These are phyloP conservation scores for Syncephalastrum sp. DNA, from an alignment of 371 early-diverging fungal species.

Conservation along the genomic window DNA sequence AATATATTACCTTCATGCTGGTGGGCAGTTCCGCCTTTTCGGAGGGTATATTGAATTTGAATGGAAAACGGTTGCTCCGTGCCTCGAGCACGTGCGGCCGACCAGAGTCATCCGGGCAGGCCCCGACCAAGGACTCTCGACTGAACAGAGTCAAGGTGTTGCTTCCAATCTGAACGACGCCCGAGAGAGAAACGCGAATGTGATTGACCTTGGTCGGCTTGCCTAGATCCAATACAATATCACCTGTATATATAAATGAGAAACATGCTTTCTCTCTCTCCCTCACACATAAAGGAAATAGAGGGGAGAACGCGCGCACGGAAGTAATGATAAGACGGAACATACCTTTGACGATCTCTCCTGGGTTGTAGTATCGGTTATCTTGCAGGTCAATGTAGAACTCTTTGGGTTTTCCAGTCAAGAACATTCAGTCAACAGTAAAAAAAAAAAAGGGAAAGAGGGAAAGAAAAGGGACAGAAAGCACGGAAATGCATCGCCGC, in stretches of 20 bases:
- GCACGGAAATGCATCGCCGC: too few species aligned
- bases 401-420: constrained; percentile 26
- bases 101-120: constrained; percentile 26
- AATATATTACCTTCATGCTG: constrained; percentile 27
- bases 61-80: constrained; percentile 41
- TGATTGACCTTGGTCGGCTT: constrained; percentile 38
- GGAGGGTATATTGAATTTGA: constrained; percentile 36
- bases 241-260: constrained; percentile 23
- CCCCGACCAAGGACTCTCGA: constrained; percentile 23
- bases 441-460: constrained; percentile 2
- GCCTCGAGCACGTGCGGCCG: constrained; percentile 35
- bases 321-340: not conserved
- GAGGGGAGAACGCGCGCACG: not conserved
- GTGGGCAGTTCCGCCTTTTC: constrained; percentile 33
- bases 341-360: constrained; percentile 43
- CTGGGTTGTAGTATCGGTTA: constrained; percentile 40
- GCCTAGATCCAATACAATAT: constrained; percentile 34
- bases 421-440: constrained; percentile 8
- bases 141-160: constrained; percentile 21
- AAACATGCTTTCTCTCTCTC: not conserved
- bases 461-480: constrained; percentile 1
- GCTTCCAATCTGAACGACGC: constrained; percentile 28
- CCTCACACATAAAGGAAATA: not conserved
- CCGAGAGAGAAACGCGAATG: constrained; percentile 32
- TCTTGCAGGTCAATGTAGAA: constrained; percentile 44